These are phyloP conservation scores for Carex myosuroides DNA, from an alignment of 176 grass and related monocot genomes.

Conservation along the genomic window DNA sequence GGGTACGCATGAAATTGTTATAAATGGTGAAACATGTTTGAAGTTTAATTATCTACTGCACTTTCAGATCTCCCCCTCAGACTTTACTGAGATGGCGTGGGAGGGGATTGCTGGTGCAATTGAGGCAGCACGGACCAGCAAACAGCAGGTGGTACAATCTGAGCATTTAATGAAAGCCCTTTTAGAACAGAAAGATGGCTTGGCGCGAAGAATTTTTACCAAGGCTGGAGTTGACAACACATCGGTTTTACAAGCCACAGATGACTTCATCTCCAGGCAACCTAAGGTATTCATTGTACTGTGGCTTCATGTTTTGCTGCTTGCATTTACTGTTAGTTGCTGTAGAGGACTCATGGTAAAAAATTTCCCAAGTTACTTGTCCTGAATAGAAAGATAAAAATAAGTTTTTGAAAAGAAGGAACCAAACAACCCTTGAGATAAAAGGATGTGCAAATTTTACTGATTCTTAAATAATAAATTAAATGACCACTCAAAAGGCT, in stretches of 20 bases:
- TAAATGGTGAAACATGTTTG: neutral
- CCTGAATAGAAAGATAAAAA: neutral
- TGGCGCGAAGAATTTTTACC: slow-evolving; percentile 79
- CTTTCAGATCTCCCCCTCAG: slow-evolving; percentile 43
- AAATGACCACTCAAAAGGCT: neutral
- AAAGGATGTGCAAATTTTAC: neutral
- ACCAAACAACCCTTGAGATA: neutral
- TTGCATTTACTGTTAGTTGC: neutral
- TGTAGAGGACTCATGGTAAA: neutral
- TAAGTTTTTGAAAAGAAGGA: neutral
- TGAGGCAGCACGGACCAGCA: slow-evolving; percentile 62
- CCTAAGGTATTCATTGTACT: slow-evolving; percentile 43
- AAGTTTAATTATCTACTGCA: neutral
- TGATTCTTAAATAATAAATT: neutral
- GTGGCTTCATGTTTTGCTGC: neutral
- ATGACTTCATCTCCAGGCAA: slow-evolving; percentile 74
- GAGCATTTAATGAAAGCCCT: slow-evolving; percentile 97
- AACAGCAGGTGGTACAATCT: slow-evolving; percentile 78
- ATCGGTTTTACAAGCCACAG: slow-evolving; percentile 56
- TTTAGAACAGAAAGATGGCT: slow-evolving; percentile 90
- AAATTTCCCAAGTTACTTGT: neutral
- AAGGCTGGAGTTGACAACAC: slow-evolving; percentile 87
- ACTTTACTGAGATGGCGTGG: slow-evolving; percentile 87
- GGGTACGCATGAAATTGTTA: neutral
- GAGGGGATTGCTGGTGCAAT: slow-evolving; percentile 67